These are phyloP conservation scores for Pelargonium nanum DNA, from an alignment of 345 rosid species.

Conservation along the genomic window DNA sequence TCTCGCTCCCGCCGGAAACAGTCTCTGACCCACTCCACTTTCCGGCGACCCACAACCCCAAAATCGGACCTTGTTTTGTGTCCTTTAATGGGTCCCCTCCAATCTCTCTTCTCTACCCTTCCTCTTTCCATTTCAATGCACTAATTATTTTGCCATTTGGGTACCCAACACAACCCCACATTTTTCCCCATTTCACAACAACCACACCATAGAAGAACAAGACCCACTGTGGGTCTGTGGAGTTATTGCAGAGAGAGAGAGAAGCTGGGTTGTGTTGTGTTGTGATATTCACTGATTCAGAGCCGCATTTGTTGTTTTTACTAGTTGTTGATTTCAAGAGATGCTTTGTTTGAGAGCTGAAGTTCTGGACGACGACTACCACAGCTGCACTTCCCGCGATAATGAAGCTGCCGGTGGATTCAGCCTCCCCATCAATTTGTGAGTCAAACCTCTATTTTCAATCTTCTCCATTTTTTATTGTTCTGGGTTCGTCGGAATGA, in stretches of 20 bases:
- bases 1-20: background rate
- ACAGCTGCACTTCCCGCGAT: slow-evolving; percentile 9
- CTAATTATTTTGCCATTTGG: no score
- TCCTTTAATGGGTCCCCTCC: no score
- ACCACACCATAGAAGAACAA: background rate
- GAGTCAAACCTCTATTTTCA: background rate
- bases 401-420: slow-evolving; percentile 20
- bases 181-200: background rate
- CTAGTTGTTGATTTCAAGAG: background rate
- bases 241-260: no score
- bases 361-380: slow-evolving; percentile 35
- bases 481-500: background rate
- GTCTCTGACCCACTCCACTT: no score
- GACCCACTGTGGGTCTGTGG: background rate
- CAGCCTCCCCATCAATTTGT: slow-evolving; percentile 49
- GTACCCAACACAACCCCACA: no score
- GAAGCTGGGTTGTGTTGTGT: no score
- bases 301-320: no score
- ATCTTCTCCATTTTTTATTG: background rate
- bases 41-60: no score
- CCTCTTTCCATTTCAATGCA: no score
- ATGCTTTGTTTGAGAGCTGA: slow-evolving; percentile 57
- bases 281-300: background rate
- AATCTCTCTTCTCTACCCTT: no score
- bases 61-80: no score